Conservation (phyloP, 2,329 filamentous ascomycete species). For the Colletotrichum lini region DNA sequence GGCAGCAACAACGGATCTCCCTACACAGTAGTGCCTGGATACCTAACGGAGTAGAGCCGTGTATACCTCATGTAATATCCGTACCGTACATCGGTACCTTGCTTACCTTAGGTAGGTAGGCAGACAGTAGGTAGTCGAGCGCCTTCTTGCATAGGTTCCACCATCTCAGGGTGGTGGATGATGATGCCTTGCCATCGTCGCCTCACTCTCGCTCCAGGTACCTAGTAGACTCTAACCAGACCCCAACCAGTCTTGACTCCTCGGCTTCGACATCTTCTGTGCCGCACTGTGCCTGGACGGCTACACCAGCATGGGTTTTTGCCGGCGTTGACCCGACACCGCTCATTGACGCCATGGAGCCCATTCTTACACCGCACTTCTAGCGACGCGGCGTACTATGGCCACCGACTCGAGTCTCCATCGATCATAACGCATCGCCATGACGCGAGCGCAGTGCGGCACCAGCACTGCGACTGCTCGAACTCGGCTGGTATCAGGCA, state of each 20-base stretch:
- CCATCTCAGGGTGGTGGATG: too few species aligned
- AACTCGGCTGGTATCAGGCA: background rate
- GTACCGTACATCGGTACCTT: too few species aligned
- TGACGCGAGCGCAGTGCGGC: background rate
- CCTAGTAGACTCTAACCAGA: too few species aligned
- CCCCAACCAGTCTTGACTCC: background rate
- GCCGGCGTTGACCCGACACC: background rate
- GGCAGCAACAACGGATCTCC: conserved; percentile 1
- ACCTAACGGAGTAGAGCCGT: background rate
- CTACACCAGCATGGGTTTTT: background rate
- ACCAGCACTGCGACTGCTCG: background rate
- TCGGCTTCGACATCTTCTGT: conserved; percentile 3
- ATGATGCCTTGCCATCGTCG: conserved; percentile 5
- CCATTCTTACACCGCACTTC: background rate
- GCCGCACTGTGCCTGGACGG: conserved; percentile 13
- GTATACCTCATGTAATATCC: too few species aligned
- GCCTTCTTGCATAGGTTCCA: background rate
- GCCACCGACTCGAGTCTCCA: background rate
- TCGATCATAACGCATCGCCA: background rate
- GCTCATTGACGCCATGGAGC: background rate
- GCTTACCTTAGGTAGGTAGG: background rate
- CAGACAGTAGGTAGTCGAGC: too few species aligned
- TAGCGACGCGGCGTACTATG: background rate
- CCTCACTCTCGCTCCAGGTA: background rate
- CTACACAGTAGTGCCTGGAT: too few species aligned